Conservation (phyloP, 495 filamentous ascomycete genomes). For the Penicillium verhagenii region DNA sequence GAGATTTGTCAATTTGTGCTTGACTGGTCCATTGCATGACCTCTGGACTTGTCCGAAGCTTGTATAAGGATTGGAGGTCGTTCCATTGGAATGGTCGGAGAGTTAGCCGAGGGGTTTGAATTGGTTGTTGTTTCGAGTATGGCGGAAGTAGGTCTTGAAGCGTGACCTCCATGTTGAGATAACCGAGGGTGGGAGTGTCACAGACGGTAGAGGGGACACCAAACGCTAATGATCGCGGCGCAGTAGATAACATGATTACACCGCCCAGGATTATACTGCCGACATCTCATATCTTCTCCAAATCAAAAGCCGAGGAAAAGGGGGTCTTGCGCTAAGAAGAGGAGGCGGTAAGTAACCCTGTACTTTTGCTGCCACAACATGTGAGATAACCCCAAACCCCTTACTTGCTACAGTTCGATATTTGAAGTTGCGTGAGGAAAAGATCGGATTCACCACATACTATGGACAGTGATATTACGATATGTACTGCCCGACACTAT, state of each 20-base stretch:
- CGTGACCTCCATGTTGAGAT: not conserved
- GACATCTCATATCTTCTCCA: not conserved
- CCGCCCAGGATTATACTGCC: not conserved
- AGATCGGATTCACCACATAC: too few relatives aligned
- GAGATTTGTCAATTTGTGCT: not conserved
- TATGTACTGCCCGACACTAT: too few relatives aligned
- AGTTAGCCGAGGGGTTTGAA: not conserved
- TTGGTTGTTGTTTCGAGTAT: not conserved
- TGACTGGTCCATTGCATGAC: constrained; percentile 8
- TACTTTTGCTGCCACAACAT: not conserved
- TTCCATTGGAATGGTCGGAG: constrained; percentile 1
- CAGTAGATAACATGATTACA: not conserved
- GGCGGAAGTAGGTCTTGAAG: not conserved
- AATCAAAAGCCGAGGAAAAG: not conserved
- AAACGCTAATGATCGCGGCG: too few relatives aligned
- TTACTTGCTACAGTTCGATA: not conserved
- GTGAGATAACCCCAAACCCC: too few relatives aligned
- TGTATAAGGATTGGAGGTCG: not conserved
- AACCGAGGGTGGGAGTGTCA: too few relatives aligned
- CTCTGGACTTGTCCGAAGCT: not conserved
- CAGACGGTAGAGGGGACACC: too few relatives aligned
- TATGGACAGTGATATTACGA: too few relatives aligned
- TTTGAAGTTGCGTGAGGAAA: not conserved
- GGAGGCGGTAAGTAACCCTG: not conserved
- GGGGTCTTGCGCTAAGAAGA: too few relatives aligned